Conservation (phyloP, 1,284 basidiomycete species). For the Sporisorium reilianum region DNA sequence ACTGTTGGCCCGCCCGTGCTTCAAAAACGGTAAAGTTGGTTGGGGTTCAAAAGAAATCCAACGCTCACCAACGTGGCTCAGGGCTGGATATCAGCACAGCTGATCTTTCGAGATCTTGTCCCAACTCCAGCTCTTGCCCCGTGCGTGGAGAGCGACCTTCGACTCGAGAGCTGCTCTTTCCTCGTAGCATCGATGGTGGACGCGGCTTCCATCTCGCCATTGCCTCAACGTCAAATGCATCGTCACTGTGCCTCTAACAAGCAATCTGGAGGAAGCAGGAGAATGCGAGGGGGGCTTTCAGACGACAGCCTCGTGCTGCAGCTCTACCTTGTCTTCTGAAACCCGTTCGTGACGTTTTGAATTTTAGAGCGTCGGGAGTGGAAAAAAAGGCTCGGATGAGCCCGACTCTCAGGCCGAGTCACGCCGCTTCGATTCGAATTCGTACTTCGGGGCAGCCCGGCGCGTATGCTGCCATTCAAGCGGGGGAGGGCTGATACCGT, state of each 20-base stretch:
- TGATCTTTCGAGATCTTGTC: conserved; percentile 1
- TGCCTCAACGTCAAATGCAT: background rate
- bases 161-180: too few relatives aligned
- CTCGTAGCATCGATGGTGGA: too few relatives aligned
- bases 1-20: background rate
- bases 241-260: background rate
- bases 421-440: too few relatives aligned
- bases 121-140: too few relatives aligned
- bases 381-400: too few relatives aligned
- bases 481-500: background rate
- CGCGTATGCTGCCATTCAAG: too few relatives aligned
- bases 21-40: background rate
- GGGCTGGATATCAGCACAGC: background rate
- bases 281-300: background rate
- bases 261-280: too few relatives aligned
- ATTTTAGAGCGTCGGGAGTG: background rate
- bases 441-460: background rate
- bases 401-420: too few relatives aligned
- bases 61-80: background rate
- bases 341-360: background rate
- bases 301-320: background rate
- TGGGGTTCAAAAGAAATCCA: background rate
- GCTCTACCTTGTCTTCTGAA: background rate
- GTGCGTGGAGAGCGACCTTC: too few relatives aligned
- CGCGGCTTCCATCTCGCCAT: too few relatives aligned